These are phyloP conservation scores for Tripterygium wilfordii DNA, from an alignment of 177 flowering plant species.

Conservation along the genomic window DNA sequence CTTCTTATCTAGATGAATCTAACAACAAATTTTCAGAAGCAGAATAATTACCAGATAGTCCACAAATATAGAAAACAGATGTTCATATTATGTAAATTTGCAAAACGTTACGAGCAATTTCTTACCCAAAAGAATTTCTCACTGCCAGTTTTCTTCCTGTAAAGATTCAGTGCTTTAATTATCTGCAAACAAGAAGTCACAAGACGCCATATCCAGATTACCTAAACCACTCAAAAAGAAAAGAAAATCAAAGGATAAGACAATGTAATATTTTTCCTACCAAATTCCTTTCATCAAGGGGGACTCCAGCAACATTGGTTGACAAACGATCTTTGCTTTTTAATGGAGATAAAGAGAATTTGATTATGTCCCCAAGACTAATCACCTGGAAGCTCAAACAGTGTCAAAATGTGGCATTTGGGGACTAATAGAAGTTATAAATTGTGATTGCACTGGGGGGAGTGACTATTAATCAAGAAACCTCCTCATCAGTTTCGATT, in stretches of 20 bases:
- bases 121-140: constrained; percentile 85
- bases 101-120: too few relatives aligned
- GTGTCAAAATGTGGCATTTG: neutral
- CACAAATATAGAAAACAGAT: too few relatives aligned
- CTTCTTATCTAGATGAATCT: constrained; percentile 94
- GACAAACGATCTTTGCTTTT: constrained; percentile 71
- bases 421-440: too few relatives aligned
- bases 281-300: constrained; percentile 84
- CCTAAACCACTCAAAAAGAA: too few relatives aligned
- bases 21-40: constrained; percentile 5
- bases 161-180: constrained; percentile 87
- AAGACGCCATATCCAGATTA: constrained; percentile 1
- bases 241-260: neutral
- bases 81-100: neutral
- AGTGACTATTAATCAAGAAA: too few relatives aligned
- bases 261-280: constrained; percentile 22
- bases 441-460: too few relatives aligned
- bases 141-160: constrained; percentile 76
- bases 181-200: constrained; percentile 49
- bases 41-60: too few relatives aligned
- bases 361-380: constrained; percentile 84
- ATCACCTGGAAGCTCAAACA: constrained; percentile 51
- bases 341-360: constrained; percentile 81
- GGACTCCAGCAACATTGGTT: constrained; percentile 83
- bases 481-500: too few relatives aligned